Evolutionary conservation across 1,284 basidiomycete genomes (phyloP).

Genomic region (Trichosporon sp.): DNA sequence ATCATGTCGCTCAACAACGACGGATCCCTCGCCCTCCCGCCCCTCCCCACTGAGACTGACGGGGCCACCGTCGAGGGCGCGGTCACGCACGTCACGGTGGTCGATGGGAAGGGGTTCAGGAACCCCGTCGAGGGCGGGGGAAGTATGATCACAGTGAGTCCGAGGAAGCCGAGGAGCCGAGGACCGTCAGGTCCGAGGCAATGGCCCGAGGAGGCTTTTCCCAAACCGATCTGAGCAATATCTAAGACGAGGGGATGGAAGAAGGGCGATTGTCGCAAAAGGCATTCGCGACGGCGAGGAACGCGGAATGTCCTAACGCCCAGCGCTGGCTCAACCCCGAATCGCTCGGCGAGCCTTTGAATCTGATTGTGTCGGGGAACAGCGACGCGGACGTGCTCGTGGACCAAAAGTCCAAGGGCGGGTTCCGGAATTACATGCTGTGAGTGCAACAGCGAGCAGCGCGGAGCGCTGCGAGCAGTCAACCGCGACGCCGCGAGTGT

Average conservation of each 20-base stretch:
- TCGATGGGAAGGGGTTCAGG: neutral
- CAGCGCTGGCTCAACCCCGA: constrained; percentile 9
- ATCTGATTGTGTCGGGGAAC: constrained; percentile 76
- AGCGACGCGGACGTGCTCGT: constrained; percentile 74
- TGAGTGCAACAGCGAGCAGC: constrained; percentile 48
- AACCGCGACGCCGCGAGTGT: no score
- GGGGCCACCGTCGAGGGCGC: neutral
- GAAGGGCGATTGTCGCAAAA: no score
- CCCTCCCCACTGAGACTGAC: neutral
- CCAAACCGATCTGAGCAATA: no score
- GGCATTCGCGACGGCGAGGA: neutral
- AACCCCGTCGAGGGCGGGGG: neutral
- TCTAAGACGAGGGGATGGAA: no score
- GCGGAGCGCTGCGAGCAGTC: no score
- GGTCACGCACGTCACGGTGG: neutral
- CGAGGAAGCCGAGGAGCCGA: neutral
- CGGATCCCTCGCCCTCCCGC: neutral
- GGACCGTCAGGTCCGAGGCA: neutral
- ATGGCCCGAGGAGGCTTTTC: neutral
- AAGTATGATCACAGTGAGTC: constrained; percentile 13
- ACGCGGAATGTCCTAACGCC: neutral
- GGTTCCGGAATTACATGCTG: constrained; percentile 76
- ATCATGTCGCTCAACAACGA: neutral
- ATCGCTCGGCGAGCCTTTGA: constrained; percentile 79
- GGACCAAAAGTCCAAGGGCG: constrained; percentile 67